Conservation (phyloP, 2,329 filamentous ascomycete genomes). For the Microdochium trichocladiopsis region DNA sequence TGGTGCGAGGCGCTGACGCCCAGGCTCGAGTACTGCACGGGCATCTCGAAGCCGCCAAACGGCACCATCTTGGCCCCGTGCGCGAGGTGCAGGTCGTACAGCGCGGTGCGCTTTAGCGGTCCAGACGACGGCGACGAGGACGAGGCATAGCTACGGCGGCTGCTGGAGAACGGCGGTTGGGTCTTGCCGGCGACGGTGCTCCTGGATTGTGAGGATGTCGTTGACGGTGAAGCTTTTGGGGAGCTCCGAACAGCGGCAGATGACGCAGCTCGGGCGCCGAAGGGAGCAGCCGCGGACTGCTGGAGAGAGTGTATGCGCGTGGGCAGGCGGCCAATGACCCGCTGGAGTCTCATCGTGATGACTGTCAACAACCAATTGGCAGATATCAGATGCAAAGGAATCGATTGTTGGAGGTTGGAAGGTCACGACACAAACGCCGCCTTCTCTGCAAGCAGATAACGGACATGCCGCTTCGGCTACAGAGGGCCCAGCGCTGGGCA, state of each 20-base stretch:
- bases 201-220: neutral
- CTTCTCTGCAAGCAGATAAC: neutral
- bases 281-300: neutral
- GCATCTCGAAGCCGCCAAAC: constrained; percentile 93
- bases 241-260: neutral
- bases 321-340: neutral
- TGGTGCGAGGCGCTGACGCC: constrained; percentile 79
- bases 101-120: constrained; percentile 54
- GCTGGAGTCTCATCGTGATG: neutral
- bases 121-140: constrained; percentile 2
- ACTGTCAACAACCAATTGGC: neutral
- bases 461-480: neutral
- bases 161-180: neutral
- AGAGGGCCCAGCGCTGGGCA: neutral
- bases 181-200: neutral
- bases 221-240: neutral
- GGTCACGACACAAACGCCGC: neutral
- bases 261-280: neutral
- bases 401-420: neutral
- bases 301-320: neutral
- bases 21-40: constrained; percentile 75
- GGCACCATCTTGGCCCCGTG: constrained; percentile 90
- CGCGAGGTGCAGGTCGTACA: constrained; percentile 72
- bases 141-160: constrained; percentile 11
- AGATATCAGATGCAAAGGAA: neutral